Evolutionary conservation across 192 early-diverging fungal genomes (phyloP).

Genomic region (Linnemannia schmuckeri): DNA sequence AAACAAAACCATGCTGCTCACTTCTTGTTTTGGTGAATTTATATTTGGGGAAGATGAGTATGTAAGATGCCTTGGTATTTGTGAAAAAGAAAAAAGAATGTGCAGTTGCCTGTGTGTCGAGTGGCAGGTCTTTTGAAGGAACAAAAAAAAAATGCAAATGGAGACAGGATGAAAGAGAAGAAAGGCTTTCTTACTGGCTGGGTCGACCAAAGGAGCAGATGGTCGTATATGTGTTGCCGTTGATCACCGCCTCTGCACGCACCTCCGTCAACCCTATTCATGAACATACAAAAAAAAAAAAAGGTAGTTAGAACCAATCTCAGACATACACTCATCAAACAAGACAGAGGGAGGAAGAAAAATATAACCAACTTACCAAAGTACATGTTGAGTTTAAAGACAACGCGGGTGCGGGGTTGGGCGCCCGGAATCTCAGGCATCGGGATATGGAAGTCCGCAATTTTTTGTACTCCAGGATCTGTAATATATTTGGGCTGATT

Average conservation of each 20-base stretch:
- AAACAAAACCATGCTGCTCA: not conserved
- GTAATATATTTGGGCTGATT: constrained; percentile 59
- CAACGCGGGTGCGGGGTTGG: constrained; percentile 56
- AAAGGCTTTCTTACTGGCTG: not conserved
- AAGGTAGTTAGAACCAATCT: not conserved
- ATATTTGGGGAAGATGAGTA: not conserved
- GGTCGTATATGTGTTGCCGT: constrained; percentile 60
- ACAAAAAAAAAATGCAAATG: not conserved
- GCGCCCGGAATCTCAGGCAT: constrained; percentile 58
- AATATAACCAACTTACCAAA: constrained; percentile 23
- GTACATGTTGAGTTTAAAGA: constrained; percentile 53
- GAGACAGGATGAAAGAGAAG: not conserved
- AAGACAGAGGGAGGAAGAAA: not conserved
- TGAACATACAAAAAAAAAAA: not conserved
- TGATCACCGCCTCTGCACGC: constrained; percentile 63
- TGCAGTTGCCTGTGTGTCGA: not conserved
- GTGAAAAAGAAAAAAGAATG: not conserved
- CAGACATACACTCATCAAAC: not conserved
- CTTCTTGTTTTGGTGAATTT: no score
- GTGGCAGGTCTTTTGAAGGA: not conserved
- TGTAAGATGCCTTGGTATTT: not conserved
- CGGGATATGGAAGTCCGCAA: constrained; percentile 61
- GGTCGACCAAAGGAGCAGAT: constrained; percentile 60
- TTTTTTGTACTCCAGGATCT: constrained; percentile 58
- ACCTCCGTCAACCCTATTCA: constrained; percentile 63